These are phyloP conservation scores for Cladosporium oxysporum DNA, from an alignment of 2,329 filamentous ascomycete genomes.

Conservation along the genomic window DNA sequence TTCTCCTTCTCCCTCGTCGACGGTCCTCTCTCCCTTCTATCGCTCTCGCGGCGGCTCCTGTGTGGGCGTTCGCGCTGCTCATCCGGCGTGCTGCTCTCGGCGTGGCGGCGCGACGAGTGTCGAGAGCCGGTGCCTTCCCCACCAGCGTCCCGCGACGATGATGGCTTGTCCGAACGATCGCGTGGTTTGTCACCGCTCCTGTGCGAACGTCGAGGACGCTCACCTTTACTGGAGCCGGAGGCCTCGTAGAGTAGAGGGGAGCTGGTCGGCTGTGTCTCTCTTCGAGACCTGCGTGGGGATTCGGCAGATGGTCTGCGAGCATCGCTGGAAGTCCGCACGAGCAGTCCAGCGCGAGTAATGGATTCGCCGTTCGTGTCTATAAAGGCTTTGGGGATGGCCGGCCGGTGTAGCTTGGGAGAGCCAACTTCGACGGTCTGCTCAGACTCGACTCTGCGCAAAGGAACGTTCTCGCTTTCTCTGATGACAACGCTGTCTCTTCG, in stretches of 20 bases:
- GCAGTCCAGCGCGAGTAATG: slow-evolving; percentile 10
- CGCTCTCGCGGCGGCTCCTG: slow-evolving; percentile 11
- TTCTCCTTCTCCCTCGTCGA: slow-evolving; percentile 9
- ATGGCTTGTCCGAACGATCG: not conserved
- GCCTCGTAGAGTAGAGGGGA: not conserved
- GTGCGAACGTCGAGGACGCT: slow-evolving; percentile 5
- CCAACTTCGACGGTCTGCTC: slow-evolving; percentile 5
- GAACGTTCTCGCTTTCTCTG: not conserved
- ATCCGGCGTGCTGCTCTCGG: not conserved
- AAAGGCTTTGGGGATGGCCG: slow-evolving; percentile 2
- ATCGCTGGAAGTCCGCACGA: slow-evolving; percentile 13
- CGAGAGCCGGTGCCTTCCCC: not conserved
- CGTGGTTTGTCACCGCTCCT: not conserved
- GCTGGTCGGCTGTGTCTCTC: not conserved
- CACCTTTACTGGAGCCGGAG: not conserved
- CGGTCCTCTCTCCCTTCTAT: slow-evolving; percentile 11
- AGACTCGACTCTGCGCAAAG: slow-evolving; percentile 3
- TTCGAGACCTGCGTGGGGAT: not conserved
- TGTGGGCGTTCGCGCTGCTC: slow-evolving; percentile 8
- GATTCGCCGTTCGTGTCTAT: slow-evolving; percentile 11
- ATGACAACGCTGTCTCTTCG: slow-evolving; percentile 18
- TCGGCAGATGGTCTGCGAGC: not conserved
- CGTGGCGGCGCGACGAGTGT: slow-evolving; percentile 1
- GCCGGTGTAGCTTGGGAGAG: slow-evolving; percentile 8
- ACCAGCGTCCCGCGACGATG: not conserved